These are phyloP conservation scores for Globisporangium iwayamae DNA, from an alignment of 352 stramenopile genomes.

Conservation along the genomic window DNA sequence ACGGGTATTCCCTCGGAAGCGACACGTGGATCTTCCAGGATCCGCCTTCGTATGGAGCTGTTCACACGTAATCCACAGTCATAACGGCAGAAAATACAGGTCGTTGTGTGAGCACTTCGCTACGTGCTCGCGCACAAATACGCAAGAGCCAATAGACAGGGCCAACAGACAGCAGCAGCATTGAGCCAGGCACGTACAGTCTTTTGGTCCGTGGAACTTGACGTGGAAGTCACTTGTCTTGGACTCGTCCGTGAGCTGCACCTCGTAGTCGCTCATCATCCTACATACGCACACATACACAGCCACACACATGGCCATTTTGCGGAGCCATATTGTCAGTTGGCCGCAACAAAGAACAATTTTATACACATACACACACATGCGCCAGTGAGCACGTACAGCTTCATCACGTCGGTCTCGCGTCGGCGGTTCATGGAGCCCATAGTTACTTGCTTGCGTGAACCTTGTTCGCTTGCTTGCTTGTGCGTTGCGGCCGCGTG, in stretches of 20 bases:
- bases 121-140: not conserved
- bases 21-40: conserved; percentile 93
- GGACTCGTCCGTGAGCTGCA: conserved; percentile 78
- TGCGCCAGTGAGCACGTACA: conserved; percentile 32
- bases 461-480: not conserved
- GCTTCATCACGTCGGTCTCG: conserved; percentile 90
- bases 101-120: not conserved
- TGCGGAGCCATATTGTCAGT: not conserved
- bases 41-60: conserved; percentile 89
- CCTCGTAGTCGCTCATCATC: conserved; percentile 91
- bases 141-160: not conserved
- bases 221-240: conserved; percentile 82
- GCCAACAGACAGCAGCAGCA: not conserved
- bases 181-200: conserved; percentile 46
- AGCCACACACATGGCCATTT: not conserved
- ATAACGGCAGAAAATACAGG: conserved; percentile 7
- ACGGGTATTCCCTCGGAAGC: conserved; percentile 91
- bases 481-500: not conserved
- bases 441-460: conserved; percentile 24
- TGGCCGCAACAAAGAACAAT: not conserved
- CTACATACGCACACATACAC: conserved; percentile 23
- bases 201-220: conserved; percentile 83
- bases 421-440: conserved; percentile 77
- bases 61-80: not conserved
- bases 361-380: not conserved